phyloP scores from a whole-genome alignment of 768 basidiomycete genomes.

The Tremella fuciformis region DNA sequence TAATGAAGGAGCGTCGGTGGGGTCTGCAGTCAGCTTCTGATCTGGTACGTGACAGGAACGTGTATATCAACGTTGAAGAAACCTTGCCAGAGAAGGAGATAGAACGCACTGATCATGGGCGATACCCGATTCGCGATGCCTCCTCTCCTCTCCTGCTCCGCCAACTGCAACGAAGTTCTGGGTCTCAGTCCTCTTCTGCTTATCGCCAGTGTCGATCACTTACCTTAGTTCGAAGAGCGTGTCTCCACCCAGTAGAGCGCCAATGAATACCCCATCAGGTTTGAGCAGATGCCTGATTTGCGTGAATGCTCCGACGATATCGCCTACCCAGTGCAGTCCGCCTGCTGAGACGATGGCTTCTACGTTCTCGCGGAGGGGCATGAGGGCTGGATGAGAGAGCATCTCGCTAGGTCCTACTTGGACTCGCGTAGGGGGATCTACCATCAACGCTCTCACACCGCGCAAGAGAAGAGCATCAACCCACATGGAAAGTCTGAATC shows the following conservation, averaged over 20 bases:
- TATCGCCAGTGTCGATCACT: neutral
- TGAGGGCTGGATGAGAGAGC: constrained; percentile 59
- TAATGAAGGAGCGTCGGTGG: constrained; percentile 86
- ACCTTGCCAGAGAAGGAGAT: constrained; percentile 4
- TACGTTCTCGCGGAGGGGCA: constrained; percentile 63
- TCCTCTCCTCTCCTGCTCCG: constrained; percentile 88
- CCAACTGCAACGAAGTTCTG: constrained; percentile 88
- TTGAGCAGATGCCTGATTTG: constrained; percentile 80
- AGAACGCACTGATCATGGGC: constrained; percentile 82
- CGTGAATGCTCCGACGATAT: constrained; percentile 81
- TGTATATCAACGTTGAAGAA: no score
- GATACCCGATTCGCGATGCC: constrained; percentile 95
- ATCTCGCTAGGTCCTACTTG: constrained; percentile 81
- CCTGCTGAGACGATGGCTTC: constrained; percentile 90
- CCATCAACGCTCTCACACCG: neutral
- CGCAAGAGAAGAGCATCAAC: constrained; percentile 8
- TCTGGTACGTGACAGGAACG: constrained; percentile 4
- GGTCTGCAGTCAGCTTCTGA: constrained; percentile 59
- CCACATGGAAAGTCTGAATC: constrained; percentile 78
- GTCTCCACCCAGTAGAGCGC: constrained; percentile 92
- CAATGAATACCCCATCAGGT: constrained; percentile 92
- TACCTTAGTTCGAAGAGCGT: constrained; percentile 89
- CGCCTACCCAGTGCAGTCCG: constrained; percentile 94
- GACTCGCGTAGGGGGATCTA: constrained; percentile 74
- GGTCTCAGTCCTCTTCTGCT: neutral